A percentile compares a stretch with the other conserved stretches of the same genome.
These are phyloP conservation scores for Paramecium sexaurelia DNA, from an alignment of 73 alveolate species.

Conservation along the genomic window DNA sequence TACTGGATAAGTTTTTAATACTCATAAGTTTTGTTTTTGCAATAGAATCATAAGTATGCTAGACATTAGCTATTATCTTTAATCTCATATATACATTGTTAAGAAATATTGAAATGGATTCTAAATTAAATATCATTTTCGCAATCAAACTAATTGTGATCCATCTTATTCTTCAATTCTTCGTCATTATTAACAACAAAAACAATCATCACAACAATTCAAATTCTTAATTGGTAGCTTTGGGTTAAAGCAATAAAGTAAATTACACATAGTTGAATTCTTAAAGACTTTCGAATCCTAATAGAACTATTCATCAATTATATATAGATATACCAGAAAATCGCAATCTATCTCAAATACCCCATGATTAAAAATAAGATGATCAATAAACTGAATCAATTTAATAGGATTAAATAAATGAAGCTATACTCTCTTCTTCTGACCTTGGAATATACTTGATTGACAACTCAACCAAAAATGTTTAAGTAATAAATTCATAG, in stretches of 20 bases:
- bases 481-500: not conserved
- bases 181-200: not conserved
- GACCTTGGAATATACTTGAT: not conserved
- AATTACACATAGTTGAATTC: not conserved
- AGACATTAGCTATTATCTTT: not conserved
- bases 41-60: not conserved
- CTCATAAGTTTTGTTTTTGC: not conserved
- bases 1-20: not conserved
- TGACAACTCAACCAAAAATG: not conserved
- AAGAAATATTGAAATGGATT: not conserved
- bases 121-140: not conserved
- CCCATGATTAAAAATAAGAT: not conserved
- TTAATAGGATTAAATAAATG: not conserved
- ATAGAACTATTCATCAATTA: not conserved
- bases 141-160: not conserved
- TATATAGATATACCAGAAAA: constrained; percentile 3
- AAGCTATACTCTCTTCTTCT: not conserved
- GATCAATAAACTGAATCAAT: not conserved
- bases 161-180: not conserved
- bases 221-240: constrained; percentile 6
- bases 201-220: no score
- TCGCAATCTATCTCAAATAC: not conserved
- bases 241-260: not conserved
- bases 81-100: not conserved
- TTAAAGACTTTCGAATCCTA: not conserved